Evolutionary conservation across 2,329 filamentous ascomycete genomes (phyloP), one percentile per base, ranked within the genome.

Genomic region (Fusarium drepaniforme): DNA sequence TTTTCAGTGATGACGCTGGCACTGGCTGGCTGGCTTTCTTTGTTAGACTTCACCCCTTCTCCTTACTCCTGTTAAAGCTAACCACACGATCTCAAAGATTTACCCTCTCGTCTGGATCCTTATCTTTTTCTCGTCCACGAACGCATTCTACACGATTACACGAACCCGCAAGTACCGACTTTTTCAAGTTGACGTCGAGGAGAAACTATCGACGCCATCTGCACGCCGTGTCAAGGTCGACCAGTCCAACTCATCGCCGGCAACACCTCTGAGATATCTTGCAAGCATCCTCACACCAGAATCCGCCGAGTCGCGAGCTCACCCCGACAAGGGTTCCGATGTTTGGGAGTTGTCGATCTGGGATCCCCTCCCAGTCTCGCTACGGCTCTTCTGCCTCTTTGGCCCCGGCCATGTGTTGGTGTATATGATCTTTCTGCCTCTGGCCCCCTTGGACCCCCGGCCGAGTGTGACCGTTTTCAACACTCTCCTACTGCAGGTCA

Each of bases 291-390:
- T 98, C 38, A 88, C 91, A 3, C 85, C 89, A 30, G 91, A 92
- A 40, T 92, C 91, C 25, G 94, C 95, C n/a, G 91, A 96, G 75
- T 92, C 94, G 30, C 91, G 95, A 80, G 93, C 95, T 33, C 94
- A 98, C 83, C 94, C 96, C 0, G 93, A 97, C 80, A 91, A 92
- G 67, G 89, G 90, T 30, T 90, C 93, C 13, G 96, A 99, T 82
- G 97, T 99, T 12, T 99, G 97, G 97, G 96, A 99, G 83, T 85
- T 99, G 60, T 90, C 93, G 2, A 89, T 98, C 8, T 99, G 97
- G 97, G 96, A 98, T 81, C 97, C 97, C 38, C 89, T 96, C 57
- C 95, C 96, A 3, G 88, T 97, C 40, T 95, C 92, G 56, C 85
- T 98, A 64, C 91, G 92, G 42, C 86, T 98, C 4, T 95, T 98